Percentiles rank a stretch among this genome's conserved stretches.
phyloP scores from a whole-genome alignment of 108 stramenopile species.

The Pseudonitzschia pungens region DNA sequence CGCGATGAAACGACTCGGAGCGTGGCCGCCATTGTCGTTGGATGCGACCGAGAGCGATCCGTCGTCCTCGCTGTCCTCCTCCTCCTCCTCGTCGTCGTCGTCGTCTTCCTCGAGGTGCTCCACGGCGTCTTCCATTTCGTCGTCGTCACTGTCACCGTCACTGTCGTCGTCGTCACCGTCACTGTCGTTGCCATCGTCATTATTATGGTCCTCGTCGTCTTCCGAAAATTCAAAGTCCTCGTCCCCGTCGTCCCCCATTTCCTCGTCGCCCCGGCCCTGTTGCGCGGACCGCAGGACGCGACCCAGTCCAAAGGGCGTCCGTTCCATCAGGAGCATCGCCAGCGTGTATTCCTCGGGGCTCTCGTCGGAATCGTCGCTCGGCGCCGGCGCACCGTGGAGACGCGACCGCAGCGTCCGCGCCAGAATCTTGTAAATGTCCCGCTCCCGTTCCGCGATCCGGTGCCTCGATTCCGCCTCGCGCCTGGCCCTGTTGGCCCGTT shows the following conservation, averaged over 20 bases:
- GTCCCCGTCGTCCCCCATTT: constrained; percentile 35
- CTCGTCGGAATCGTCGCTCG: constrained; percentile 22
- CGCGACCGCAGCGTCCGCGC: constrained; percentile 70
- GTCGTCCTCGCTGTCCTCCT: constrained; percentile 33
- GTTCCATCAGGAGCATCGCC: constrained; percentile 30
- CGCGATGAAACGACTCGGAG: not conserved
- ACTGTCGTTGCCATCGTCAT: constrained; percentile 14
- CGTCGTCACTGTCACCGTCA: constrained; percentile 38
- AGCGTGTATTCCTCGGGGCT: constrained; percentile 31
- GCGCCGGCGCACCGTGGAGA: constrained; percentile 38
- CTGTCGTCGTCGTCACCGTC: constrained; percentile 32
- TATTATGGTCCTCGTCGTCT: not conserved
- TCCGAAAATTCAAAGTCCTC: constrained; percentile 21
- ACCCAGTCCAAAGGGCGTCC: constrained; percentile 14
- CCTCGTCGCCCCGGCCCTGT: constrained; percentile 30
- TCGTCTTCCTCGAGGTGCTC: constrained; percentile 5
- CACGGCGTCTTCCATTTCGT: constrained; percentile 15
- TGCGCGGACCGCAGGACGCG: constrained; percentile 26
- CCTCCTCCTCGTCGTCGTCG: constrained; percentile 22
- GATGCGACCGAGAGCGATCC: constrained; percentile 12
- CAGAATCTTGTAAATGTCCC: constrained; percentile 62
- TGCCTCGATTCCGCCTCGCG: constrained; percentile 55
- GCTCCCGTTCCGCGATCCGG: constrained; percentile 43
- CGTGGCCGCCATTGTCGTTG: not conserved
- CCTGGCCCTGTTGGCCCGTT: constrained; percentile 54